Evolutionary conservation across 371 early-diverging fungal genomes (phyloP), one percentile per base, ranked within the genome.

Genomic region (Apophysomyces sp.): DNA sequence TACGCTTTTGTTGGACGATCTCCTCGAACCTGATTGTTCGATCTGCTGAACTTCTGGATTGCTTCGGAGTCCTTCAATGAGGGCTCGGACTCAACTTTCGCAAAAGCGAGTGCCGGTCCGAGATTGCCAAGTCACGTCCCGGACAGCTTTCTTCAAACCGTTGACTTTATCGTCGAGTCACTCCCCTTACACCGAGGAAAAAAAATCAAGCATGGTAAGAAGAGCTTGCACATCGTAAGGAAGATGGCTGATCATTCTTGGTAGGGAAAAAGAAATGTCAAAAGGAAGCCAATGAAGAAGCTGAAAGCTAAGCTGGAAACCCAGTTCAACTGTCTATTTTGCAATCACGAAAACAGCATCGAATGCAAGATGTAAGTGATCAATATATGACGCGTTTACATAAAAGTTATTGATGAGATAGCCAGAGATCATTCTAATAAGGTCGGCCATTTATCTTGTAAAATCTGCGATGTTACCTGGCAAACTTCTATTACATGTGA

Each of bases 241-340:
- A 15, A 36, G 28, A 18, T 21, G 24, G 21, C 21, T 9, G 24
- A 44, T 21, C 9, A 21, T 30, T 16, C 9, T 36, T 0, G 36
- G 16, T 62, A 81, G 96, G 97, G 95, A 61, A 97, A 97, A 80
- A 85, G 95, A 65, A 94, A 94, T 78, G 82, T 86, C 37, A 83
- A 87, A 29, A 86, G 93, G 74, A 91, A 93, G 78, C 82, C 90
- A 9, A 80, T 73, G 49, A 86, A 82, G 62, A 88, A 86, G 66
- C 77, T 84, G 49, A 91, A 91, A 75, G 76, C 78, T 12, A 87
- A 78, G 58, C 86, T 96, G 32, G 93, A 92, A 65, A 89, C 84
- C 51, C 83, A 84, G 52, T 96, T 97, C 69, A 84, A 88, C 66
- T 97, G 97, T 60, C 80, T 92, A n/a, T 94, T 91, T 66, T 96